phyloP scores from a whole-genome alignment of 805 yeast species.

The Ogataea trehalophila region DNA sequence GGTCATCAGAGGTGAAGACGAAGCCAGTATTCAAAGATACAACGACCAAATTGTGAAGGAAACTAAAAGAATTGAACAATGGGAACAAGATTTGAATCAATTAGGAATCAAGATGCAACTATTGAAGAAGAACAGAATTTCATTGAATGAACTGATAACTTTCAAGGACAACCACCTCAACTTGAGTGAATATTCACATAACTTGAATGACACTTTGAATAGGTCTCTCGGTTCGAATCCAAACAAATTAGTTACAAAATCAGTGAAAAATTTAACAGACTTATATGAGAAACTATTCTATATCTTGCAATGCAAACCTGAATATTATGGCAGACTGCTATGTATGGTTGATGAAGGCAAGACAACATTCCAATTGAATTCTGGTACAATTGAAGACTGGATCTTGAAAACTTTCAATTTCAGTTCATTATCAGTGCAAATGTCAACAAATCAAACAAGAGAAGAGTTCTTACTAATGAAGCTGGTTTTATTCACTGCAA shows the following conservation, averaged over 20 bases:
- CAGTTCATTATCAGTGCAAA: constrained; percentile 12
- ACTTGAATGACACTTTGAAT: constrained; percentile 20
- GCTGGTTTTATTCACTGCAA: constrained; percentile 45
- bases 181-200: constrained; percentile 22
- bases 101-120: constrained; percentile 74
- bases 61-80: constrained; percentile 62
- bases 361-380: constrained; percentile 11
- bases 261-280: constrained; percentile 51
- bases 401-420: constrained; percentile 31
- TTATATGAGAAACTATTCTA: constrained; percentile 75
- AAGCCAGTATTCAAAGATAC: constrained; percentile 57
- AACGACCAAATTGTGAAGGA: constrained; percentile 67
- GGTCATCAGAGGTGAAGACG: constrained; percentile 64
- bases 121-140: constrained; percentile 72
- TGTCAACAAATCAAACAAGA: constrained; percentile 39
- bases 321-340: constrained; percentile 58
- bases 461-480: constrained; percentile 68
- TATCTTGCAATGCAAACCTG: constrained; percentile 77
- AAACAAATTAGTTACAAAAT: constrained; percentile 27
- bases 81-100: constrained; percentile 71
- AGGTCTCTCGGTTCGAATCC: constrained; percentile 19
- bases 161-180: constrained; percentile 33
- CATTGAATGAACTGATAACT: constrained; percentile 60
- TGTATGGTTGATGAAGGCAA: constrained; percentile 25
- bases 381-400: constrained; percentile 31